Conservation (phyloP, 2,329 filamentous ascomycete genomes). For the Curvularia spicifera region DNA sequence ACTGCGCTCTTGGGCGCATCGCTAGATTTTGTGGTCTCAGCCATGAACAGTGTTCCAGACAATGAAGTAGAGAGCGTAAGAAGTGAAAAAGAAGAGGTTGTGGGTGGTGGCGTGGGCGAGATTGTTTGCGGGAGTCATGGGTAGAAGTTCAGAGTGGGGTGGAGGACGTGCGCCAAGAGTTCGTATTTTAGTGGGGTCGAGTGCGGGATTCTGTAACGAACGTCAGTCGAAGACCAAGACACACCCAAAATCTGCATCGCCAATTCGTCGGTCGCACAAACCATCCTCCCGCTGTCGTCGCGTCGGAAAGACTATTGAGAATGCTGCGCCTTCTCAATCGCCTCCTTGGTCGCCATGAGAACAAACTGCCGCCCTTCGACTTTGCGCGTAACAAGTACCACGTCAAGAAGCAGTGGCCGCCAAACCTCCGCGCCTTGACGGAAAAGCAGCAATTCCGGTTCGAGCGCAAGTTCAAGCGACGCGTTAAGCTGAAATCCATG, state of each 20-base stretch:
- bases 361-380: slow-evolving; percentile 45
- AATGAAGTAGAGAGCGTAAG: slow-evolving; percentile 20
- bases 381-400: slow-evolving; percentile 65
- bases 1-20: slow-evolving; percentile 53
- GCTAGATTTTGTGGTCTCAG: slow-evolving; percentile 38
- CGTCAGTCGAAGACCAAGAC: slow-evolving; percentile 18
- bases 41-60: slow-evolving; percentile 32
- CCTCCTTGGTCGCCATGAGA: slow-evolving; percentile 55
- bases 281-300: slow-evolving; percentile 4
- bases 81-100: slow-evolving; percentile 19
- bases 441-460: slow-evolving; percentile 77
- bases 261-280: slow-evolving; percentile 6
- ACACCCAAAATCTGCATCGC: slow-evolving; percentile 13
- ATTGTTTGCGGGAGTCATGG: slow-evolving; percentile 7
- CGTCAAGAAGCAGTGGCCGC: slow-evolving; percentile 78
- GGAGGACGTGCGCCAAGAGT: slow-evolving; percentile 7
- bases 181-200: background rate
- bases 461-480: slow-evolving; percentile 78
- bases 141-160: background rate
- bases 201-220: slow-evolving; percentile 19
- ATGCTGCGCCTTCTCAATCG: slow-evolving; percentile 54
- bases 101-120: slow-evolving; percentile 7
- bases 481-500: slow-evolving; percentile 66
- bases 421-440: slow-evolving; percentile 73
- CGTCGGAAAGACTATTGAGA: slow-evolving; percentile 12